Conservation (phyloP, 2,329 filamentous ascomycete genomes). For the Trichoderma gracile region DNA sequence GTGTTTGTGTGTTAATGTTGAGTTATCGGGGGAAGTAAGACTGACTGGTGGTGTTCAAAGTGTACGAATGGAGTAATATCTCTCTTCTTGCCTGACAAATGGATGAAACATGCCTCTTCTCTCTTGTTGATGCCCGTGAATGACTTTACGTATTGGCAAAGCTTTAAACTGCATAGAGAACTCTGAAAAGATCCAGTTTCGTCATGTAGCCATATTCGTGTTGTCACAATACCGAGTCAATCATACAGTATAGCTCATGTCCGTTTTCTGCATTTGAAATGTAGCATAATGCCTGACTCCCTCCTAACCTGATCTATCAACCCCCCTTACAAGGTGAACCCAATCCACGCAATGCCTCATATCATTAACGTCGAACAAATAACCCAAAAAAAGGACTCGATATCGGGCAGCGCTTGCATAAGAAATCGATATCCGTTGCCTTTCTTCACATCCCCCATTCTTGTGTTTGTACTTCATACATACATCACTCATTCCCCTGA, state of each 20-base stretch:
- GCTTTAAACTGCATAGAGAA: no score
- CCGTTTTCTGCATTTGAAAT: no score
- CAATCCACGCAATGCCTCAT: background rate
- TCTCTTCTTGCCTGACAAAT: background rate
- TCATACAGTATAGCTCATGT: background rate
- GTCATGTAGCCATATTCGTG: no score
- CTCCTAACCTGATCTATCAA: background rate
- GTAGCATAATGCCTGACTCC: no score
- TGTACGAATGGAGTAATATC: constrained; percentile 13
- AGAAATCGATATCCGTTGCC: constrained; percentile 6
- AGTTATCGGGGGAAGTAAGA: background rate
- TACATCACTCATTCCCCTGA: background rate
- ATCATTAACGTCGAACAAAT: background rate
- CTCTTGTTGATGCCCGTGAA: no score
- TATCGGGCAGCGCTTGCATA: constrained; percentile 21
- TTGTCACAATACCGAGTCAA: no score
- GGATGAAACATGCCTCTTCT: background rate
- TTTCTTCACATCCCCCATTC: background rate
- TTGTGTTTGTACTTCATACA: no score
- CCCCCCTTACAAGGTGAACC: background rate
- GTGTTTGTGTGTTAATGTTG: background rate
- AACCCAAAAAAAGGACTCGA: background rate
- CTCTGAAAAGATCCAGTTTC: no score
- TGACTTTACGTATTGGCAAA: no score
- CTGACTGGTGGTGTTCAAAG: background rate